Evolutionary conservation across 768 basidiomycete genomes (phyloP).

Genomic region (Aureoboletus auriporus): DNA sequence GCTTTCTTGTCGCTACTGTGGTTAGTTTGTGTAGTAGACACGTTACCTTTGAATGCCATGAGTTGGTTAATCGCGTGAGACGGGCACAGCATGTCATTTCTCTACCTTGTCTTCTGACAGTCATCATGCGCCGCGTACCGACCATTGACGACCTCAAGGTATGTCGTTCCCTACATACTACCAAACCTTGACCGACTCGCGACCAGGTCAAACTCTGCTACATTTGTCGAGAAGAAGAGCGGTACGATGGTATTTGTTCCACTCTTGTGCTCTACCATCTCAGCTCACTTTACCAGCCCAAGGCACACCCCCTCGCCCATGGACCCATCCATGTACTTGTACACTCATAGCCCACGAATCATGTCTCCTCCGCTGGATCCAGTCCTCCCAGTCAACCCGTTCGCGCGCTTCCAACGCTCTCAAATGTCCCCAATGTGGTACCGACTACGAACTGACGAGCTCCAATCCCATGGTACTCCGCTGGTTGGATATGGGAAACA

Average conservation of each 20-base stretch:
- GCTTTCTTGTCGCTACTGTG: neutral
- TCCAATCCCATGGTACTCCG: conserved; percentile 51
- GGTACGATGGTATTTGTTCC: conserved; percentile 35
- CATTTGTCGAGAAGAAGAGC: conserved; percentile 75
- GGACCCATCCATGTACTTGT: conserved; percentile 81
- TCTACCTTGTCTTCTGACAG: neutral
- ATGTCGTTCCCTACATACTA: neutral
- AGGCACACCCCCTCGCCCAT: conserved; percentile 48
- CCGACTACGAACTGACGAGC: conserved; percentile 64
- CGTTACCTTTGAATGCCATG: conserved; percentile 20
- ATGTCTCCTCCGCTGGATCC: conserved; percentile 79
- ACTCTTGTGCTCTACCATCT: neutral
- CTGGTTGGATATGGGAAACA: conserved; percentile 50
- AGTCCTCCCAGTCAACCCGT: conserved; percentile 57
- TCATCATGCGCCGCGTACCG: conserved; percentile 29
- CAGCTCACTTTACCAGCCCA: conserved; percentile 29
- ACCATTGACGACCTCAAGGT: conserved; percentile 34
- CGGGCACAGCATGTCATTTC: neutral
- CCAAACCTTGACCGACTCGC: conserved; percentile 1
- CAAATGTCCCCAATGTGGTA: conserved; percentile 77
- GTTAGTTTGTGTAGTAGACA: conserved; percentile 12
- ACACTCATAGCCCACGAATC: conserved; percentile 78
- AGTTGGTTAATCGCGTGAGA: neutral
- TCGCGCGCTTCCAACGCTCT: conserved; percentile 58
- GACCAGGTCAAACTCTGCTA: conserved; percentile 69